Conservation (phyloP, 805 yeast genomes). For the Myxozyma nipponensis region DNA sequence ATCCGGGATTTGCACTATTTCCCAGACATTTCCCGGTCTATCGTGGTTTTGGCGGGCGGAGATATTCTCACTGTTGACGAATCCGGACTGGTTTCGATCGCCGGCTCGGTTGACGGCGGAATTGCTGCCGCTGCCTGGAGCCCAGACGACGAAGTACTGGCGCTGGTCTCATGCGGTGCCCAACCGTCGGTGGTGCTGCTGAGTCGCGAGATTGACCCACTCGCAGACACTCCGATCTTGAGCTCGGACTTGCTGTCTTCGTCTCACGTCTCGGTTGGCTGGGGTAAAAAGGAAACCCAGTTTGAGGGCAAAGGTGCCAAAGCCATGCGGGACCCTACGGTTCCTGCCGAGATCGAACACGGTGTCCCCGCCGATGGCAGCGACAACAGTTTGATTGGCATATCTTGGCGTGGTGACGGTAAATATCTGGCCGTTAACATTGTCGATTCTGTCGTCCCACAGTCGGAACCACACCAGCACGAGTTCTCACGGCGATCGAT, state of each 20-base stretch:
- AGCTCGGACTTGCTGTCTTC: constrained; percentile 64
- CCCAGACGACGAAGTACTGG: constrained; percentile 82
- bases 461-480: constrained; percentile 28
- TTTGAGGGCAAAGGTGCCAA: constrained; percentile 91
- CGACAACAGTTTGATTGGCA: constrained; percentile 48
- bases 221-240: constrained; percentile 58
- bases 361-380: constrained; percentile 54
- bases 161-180: constrained; percentile 53
- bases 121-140: constrained; percentile 78
- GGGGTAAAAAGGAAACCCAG: constrained; percentile 98
- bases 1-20: constrained; percentile 18
- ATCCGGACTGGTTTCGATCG: constrained; percentile 65
- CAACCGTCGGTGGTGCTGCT: constrained; percentile 49
- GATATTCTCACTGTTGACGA: constrained; percentile 56
- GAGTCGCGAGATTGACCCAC: constrained; percentile 73
- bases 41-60: constrained; percentile 65
- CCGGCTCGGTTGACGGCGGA: constrained; percentile 79
- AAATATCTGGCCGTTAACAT: constrained; percentile 70
- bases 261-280: constrained; percentile 91
- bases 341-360: constrained; percentile 63
- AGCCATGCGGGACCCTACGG: constrained; percentile 76
- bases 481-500: constrained; percentile 61
- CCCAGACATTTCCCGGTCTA: constrained; percentile 11
- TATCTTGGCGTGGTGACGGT: constrained; percentile 97
- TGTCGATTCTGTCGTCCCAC: constrained; percentile 48